Evolutionary conservation across 148 eudicot species (phyloP).

Genomic region (Limonium bicolor): DNA sequence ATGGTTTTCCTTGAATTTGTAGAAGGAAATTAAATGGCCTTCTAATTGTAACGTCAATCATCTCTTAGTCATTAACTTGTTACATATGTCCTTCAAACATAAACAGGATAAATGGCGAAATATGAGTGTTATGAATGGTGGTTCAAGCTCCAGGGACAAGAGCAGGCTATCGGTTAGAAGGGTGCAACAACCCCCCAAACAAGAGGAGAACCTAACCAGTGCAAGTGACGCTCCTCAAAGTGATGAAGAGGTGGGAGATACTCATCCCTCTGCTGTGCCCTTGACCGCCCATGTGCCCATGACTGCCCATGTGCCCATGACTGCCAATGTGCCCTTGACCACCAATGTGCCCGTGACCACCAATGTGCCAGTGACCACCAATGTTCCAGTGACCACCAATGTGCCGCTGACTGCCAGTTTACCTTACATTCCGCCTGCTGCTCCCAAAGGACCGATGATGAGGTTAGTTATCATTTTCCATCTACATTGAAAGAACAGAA

Average conservation of each 20-base stretch:
- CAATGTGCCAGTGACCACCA: no score
- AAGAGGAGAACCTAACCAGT: slow-evolving; percentile 48
- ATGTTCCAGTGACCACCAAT: no score
- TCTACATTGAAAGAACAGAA: neutral
- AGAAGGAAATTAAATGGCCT: no score
- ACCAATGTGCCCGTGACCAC: slow-evolving; percentile 36
- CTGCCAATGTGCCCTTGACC: slow-evolving; percentile 34
- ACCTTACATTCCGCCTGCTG: no score
- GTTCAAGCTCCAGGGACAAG: slow-evolving; percentile 76
- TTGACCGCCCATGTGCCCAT: slow-evolving; percentile 19
- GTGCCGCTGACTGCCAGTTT: no score
- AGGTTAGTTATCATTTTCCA: slow-evolving; percentile 35
- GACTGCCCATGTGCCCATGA: slow-evolving; percentile 32
- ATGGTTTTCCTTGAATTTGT: no score
- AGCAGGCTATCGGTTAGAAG: slow-evolving; percentile 62
- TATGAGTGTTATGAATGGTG: slow-evolving; percentile 80
- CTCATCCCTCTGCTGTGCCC: slow-evolving; percentile 18
- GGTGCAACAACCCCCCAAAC: slow-evolving; percentile 30
- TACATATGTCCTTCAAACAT: neutral
- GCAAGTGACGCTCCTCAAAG: slow-evolving; percentile 31
- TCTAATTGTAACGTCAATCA: no score
- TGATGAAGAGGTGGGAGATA: slow-evolving; percentile 56
- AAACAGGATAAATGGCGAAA: slow-evolving; percentile 97
- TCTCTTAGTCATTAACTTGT: no score
- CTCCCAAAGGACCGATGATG: slow-evolving; percentile 68